These are phyloP conservation scores for Xylaria palmicola DNA, from an alignment of 495 filamentous ascomycete species.

Conservation along the genomic window DNA sequence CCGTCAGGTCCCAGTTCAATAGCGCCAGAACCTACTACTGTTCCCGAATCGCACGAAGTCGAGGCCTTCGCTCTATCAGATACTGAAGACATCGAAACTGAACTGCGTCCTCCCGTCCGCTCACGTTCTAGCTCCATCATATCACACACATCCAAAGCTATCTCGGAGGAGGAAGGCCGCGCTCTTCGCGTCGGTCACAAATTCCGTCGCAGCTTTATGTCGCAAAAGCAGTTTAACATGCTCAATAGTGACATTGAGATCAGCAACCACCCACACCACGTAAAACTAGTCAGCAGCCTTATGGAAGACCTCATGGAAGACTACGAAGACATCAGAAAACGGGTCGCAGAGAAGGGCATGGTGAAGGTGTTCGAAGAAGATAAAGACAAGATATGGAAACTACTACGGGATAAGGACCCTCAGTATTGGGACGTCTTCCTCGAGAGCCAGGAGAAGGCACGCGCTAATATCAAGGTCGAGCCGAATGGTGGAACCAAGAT, in stretches of 20 bases:
- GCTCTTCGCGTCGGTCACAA: conserved; percentile 82
- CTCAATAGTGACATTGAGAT: conserved; percentile 46
- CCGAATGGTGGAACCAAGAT: conserved; percentile 21
- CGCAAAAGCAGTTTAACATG: conserved; percentile 44
- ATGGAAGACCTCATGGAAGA: conserved; percentile 60
- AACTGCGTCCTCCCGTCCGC: conserved; percentile 44
- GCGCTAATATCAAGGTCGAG: conserved; percentile 50
- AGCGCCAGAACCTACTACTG: conserved; percentile 32
- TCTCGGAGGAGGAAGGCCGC: conserved; percentile 85
- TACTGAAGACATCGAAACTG: conserved; percentile 35
- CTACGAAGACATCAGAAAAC: conserved; percentile 56
- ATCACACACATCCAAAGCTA: conserved; percentile 72
- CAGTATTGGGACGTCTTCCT: conserved; percentile 63
- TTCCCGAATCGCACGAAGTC: conserved; percentile 23
- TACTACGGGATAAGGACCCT: conserved; percentile 56
- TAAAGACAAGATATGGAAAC: conserved; percentile 47
- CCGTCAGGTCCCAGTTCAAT: conserved; percentile 32
- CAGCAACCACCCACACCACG: conserved; percentile 54
- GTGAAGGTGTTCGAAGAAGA: conserved; percentile 60
- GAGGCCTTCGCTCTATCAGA: conserved; percentile 37
- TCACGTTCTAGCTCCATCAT: conserved; percentile 75
- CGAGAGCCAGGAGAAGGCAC: conserved; percentile 65
- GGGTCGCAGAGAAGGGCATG: conserved; percentile 54
- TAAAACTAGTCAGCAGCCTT: conserved; percentile 56
- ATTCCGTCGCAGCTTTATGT: conserved; percentile 61